Conservation (phyloP, 2,329 filamentous ascomycete species). For the Alternaria triticimaculans region DNA sequence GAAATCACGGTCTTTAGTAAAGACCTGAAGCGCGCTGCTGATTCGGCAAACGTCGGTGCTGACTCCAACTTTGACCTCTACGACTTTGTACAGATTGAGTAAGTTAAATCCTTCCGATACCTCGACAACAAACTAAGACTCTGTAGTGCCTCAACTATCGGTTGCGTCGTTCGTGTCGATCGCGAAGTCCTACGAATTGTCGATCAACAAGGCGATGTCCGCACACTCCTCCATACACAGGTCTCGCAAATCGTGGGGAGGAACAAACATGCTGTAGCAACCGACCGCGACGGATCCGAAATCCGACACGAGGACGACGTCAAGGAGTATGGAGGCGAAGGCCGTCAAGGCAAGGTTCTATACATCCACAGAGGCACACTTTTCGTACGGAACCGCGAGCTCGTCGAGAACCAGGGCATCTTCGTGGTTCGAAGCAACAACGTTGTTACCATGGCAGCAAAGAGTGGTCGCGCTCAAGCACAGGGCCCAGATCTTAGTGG, state of each 20-base stretch:
- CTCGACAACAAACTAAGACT: conserved; percentile 16
- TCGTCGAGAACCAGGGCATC: conserved; percentile 85
- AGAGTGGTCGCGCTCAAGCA: conserved; percentile 78
- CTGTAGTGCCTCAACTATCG: conserved; percentile 78
- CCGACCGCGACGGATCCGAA: conserved; percentile 90
- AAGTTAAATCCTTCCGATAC: conserved; percentile 41
- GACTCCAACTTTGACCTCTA: conserved; percentile 91
- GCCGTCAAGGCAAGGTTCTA: conserved; percentile 84
- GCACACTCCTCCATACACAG: conserved; percentile 86
- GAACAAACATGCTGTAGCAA: conserved; percentile 84
- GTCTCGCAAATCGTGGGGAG: conserved; percentile 87
- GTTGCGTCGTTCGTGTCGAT: conserved; percentile 92
- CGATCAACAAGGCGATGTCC: conserved; percentile 85
- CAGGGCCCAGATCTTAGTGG: conserved; percentile 80
- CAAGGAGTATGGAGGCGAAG: conserved; percentile 86
- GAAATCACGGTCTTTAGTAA: conserved; percentile 99
- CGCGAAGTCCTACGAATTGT: conserved; percentile 88
- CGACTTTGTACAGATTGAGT: conserved; percentile 92
- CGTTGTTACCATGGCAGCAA: conserved; percentile 90
- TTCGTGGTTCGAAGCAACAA: conserved; percentile 87
- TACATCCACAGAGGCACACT: conserved; percentile 94
- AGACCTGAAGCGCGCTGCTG: conserved; percentile 89
- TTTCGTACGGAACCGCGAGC: conserved; percentile 84
- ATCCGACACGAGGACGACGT: conserved; percentile 92
- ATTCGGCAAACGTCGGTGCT: conserved; percentile 83